These are phyloP conservation scores for Boletus pseudopeckii DNA, from an alignment of 768 basidiomycete genomes.

Conservation along the genomic window DNA sequence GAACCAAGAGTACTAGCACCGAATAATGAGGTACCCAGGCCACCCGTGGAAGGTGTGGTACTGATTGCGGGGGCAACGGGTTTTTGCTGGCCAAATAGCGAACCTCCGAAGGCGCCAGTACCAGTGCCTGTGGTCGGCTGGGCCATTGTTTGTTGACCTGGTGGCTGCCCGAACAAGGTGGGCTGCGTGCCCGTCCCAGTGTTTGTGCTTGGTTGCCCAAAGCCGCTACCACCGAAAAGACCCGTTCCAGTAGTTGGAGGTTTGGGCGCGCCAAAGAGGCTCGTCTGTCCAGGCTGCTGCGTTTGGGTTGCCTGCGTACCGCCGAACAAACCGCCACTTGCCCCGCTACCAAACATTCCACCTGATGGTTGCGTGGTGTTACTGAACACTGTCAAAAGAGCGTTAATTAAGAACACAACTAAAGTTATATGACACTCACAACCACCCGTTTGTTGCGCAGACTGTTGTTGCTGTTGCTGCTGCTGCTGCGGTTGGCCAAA, in stretches of 20 bases:
- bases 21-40: conserved; percentile 40
- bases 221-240: conserved; percentile 51
- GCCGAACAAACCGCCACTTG: conserved; percentile 35
- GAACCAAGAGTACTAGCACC: conserved; percentile 37
- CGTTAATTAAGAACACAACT: conserved; percentile 6
- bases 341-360: conserved; percentile 37
- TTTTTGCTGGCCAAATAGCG: conserved; percentile 50
- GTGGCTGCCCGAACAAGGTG: conserved; percentile 50
- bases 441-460: conserved; percentile 37
- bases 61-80: conserved; percentile 49
- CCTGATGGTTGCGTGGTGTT: conserved; percentile 29
- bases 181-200: conserved; percentile 30
- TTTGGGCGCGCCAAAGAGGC: conserved; percentile 31
- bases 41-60: conserved; percentile 38
- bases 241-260: conserved; percentile 32
- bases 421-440: conserved; percentile 26
- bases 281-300: conserved; percentile 36
- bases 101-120: conserved; percentile 35
- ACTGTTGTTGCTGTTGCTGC: conserved; percentile 35
- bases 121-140: conserved; percentile 36
- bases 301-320: conserved; percentile 34
- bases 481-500: conserved; percentile 33
- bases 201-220: conserved; percentile 40
- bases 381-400: conserved; percentile 35
- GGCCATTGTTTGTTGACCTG: conserved; percentile 41